Evolutionary conservation across 1,139 yeast species (phyloP), one percentile per base, ranked within the genome.

Genomic region (Eremothecium cymbalariae): DNA sequence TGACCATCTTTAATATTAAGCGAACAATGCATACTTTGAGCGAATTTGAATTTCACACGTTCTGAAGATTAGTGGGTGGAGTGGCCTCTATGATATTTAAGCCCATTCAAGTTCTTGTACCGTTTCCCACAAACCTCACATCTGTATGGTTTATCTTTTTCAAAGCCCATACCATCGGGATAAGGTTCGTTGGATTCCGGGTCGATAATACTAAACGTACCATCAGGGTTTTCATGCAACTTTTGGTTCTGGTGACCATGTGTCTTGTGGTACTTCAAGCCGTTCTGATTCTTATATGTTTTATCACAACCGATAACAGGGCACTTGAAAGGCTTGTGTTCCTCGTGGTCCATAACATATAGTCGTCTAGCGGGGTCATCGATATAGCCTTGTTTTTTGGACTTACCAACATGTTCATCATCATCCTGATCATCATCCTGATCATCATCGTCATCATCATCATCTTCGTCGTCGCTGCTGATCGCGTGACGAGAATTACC

Each of bases 181-280:
- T 84, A 84, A 6, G 95, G 95, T 36, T 86, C 74, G 54, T 85
- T 85, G 28, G 88, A 78, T 51, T 84, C 85, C 6, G 98, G 98
- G 59, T 90, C 95, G 43, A 90, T 82, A 28, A 90, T 86, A 32
- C 90, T 78, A 45, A 81, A 81, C 1, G 95, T 79, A 6, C 98
- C 98, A 57, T 90, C 97, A 11, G 88, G 82, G 57, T 90, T 90
- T 49, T 81, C 84, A 54, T 85, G 81, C 42, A 90, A 64, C 24
- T 84, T 85, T 62, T 90, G 98, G 55, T 90, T 88, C 62, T 86
- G 96, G 60, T 90, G 98, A 32, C 99, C 99, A 59, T 90, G 99
- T 46, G 84, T 67, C 46, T 95, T 72, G 62, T 90, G 99, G 62
- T 90, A 90, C 59, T 90, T 90, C 54, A 90, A 70, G 9, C 99